Evolutionary conservation across 164 flowering plant species (phyloP).

Genomic region (Umbilicus rupestris): DNA sequence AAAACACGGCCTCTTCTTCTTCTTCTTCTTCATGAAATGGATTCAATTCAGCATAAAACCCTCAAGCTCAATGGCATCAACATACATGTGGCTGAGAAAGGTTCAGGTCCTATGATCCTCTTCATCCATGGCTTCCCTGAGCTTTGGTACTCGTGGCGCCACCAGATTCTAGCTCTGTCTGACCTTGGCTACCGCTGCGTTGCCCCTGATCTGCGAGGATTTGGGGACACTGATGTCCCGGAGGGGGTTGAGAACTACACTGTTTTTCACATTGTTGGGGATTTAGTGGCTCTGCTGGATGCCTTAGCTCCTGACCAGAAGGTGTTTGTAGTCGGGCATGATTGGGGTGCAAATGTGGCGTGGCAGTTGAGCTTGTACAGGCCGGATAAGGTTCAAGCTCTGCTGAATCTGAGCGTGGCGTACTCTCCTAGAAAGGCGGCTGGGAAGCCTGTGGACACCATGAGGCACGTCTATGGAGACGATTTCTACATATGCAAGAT

Average conservation of each 20-base stretch:
- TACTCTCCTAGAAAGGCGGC: conserved; percentile 38
- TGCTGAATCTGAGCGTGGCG: conserved; percentile 55
- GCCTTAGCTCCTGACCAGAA: conserved; percentile 24
- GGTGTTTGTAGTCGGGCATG: conserved; percentile 66
- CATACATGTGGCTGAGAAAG: conserved; percentile 52
- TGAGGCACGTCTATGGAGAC: conserved; percentile 45
- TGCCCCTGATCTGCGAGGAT: conserved; percentile 53
- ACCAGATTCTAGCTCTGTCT: conserved; percentile 44
- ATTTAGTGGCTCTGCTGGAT: conserved; percentile 51
- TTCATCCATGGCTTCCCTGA: conserved; percentile 60
- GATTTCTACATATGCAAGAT: conserved; percentile 64
- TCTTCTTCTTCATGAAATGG: conserved; percentile 18
- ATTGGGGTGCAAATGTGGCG: conserved; percentile 67
- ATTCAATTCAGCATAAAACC: conserved; percentile 28
- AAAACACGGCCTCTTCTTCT: conserved; percentile 27
- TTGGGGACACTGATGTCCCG: conserved; percentile 52
- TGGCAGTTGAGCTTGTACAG: conserved; percentile 60
- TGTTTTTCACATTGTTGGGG: conserved; percentile 47
- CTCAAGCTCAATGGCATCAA: conserved; percentile 25
- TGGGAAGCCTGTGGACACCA: conserved; percentile 23
- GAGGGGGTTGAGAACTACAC: conserved; percentile 29
- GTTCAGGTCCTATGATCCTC: conserved; percentile 30
- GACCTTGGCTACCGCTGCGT: conserved; percentile 36
- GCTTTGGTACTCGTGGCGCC: conserved; percentile 52
- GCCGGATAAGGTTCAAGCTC: conserved; percentile 66